These are phyloP conservation scores for Candida maris DNA, from an alignment of 805 yeast species.

Conservation along the genomic window DNA sequence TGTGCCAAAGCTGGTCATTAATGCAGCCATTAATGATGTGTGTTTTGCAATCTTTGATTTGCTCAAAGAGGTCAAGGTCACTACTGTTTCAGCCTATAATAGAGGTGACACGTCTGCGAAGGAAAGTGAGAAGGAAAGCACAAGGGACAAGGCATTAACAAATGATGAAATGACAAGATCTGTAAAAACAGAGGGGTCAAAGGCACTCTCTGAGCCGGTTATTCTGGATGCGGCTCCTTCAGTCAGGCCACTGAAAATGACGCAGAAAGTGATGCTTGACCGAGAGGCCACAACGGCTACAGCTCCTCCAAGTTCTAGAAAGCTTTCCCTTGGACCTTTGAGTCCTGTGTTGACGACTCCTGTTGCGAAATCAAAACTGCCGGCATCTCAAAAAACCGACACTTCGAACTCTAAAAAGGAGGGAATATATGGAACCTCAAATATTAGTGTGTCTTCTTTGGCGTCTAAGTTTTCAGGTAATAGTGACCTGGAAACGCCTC, in stretches of 20 bases:
- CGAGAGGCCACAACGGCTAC: conserved; percentile 11
- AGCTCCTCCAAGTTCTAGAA: conserved; percentile 1
- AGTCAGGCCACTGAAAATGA: conserved; percentile 67
- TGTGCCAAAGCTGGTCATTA: conserved; percentile 66
- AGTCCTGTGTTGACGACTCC: conserved; percentile 11
- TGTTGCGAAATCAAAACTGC: conserved; percentile 1
- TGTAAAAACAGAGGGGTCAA: no score
- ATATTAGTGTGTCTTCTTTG: conserved; percentile 26
- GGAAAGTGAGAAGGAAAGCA: no score
- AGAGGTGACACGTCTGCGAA: no score
- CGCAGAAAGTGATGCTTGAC: conserved; percentile 44
- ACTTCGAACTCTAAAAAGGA: neutral
- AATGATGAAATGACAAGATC: no score
- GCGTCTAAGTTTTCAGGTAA: conserved; percentile 28
- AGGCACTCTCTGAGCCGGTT: no score
- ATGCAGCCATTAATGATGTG: conserved; percentile 73
- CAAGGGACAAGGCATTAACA: no score
- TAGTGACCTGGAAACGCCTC: conserved; percentile 17
- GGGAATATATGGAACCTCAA: conserved; percentile 14
- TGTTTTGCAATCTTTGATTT: conserved; percentile 63
- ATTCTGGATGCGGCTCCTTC: conserved; percentile 38
- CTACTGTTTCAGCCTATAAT: no score
- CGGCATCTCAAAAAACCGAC: neutral
- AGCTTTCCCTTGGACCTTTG: neutral
- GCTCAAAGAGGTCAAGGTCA: conserved; percentile 49